Conservation (phyloP, 1,284 basidiomycete species). For the Cutaneotrichosporon curvatum region DNA sequence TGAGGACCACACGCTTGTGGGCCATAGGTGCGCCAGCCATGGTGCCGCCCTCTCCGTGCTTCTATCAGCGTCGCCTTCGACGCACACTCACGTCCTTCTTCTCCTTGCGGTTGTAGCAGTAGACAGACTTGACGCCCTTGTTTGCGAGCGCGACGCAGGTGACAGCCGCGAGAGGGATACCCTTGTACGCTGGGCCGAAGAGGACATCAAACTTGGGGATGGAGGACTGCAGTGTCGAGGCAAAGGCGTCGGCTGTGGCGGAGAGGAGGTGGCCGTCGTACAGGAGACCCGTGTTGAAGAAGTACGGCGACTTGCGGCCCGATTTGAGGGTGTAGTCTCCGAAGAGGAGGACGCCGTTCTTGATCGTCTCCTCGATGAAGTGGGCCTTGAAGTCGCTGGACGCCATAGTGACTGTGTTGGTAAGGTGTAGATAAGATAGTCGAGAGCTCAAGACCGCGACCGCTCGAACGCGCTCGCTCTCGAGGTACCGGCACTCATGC, state of each 20-base stretch:
- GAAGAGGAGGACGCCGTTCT: constrained; percentile 62
- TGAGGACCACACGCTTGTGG: constrained; percentile 77
- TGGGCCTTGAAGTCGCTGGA: constrained; percentile 29
- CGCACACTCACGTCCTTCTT: constrained; percentile 59
- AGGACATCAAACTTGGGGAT: constrained; percentile 77
- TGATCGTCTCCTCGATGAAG: constrained; percentile 47
- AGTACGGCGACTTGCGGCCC: constrained; percentile 87
- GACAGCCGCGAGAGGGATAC: constrained; percentile 86
- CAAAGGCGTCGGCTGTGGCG: constrained; percentile 78
- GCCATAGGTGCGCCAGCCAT: constrained; percentile 79
- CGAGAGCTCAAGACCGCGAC: too few relatives aligned
- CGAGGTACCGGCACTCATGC: too few relatives aligned
- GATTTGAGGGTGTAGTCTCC: constrained; percentile 89
- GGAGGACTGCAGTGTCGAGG: constrained; percentile 50
- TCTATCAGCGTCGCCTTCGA: neutral
- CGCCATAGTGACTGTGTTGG: constrained; percentile 9
- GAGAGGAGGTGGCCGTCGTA: constrained; percentile 76
- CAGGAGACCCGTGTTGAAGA: constrained; percentile 89
- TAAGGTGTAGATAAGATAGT: too few relatives aligned
- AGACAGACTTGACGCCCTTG: constrained; percentile 21
- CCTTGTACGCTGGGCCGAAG: constrained; percentile 98
- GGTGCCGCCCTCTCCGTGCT: constrained; percentile 90
- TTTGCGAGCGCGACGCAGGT: constrained; percentile 64
- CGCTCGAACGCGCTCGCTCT: too few relatives aligned
- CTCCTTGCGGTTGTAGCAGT: constrained; percentile 92